Evolutionary conservation across 495 filamentous ascomycete species (phyloP), one percentile per base, ranked within the genome.

Genomic region (Penicillium daleae): DNA sequence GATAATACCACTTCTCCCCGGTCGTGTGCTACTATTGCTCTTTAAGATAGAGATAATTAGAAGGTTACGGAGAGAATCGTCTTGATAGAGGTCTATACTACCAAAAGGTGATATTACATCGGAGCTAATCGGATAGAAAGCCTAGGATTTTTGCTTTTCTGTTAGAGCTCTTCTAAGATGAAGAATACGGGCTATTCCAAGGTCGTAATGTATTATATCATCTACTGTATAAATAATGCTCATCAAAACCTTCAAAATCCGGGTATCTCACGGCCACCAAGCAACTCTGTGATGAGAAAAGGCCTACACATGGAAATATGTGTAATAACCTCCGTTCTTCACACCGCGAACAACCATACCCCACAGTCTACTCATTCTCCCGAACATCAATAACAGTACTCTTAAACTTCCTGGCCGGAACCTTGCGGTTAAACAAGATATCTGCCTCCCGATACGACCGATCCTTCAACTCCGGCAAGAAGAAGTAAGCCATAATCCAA

Each of bases 321-420:
- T 6, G 13, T 5, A 17, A 15, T 6, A 17, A 15, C 13, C 13
- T 17, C 15, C 35, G 13, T 39, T 39, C 35, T 17, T 6, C 42
- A 46, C 8, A 21, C 21, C 22, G 13, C 42, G 24, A 1, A 21
- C 19, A 22, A 24, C 21, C 3, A 22, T 3, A 46, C 3, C 19
- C 40, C 19, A 0, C 10, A 17, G 17, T 3, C 40, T 80, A 82
- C 75, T 84, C 81, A 62, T 85, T 78, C 31, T 82, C 82, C 29
- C 77, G 59, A 40, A 82, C 69, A 65, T 82, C 80, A 67, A 85
- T 71, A n/a, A 76, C 76, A 4, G 82, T 83, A 57, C 72, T 64
- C 72, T 79, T 82, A 59, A 72, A 74, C 53, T 75, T 65, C 40
- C 71, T 31, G 1, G 71, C 70, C 0, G 73, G 48, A 42, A 77